Conservation (phyloP, 2,329 filamentous ascomycete species). For the Aureobasidium musti region DNA sequence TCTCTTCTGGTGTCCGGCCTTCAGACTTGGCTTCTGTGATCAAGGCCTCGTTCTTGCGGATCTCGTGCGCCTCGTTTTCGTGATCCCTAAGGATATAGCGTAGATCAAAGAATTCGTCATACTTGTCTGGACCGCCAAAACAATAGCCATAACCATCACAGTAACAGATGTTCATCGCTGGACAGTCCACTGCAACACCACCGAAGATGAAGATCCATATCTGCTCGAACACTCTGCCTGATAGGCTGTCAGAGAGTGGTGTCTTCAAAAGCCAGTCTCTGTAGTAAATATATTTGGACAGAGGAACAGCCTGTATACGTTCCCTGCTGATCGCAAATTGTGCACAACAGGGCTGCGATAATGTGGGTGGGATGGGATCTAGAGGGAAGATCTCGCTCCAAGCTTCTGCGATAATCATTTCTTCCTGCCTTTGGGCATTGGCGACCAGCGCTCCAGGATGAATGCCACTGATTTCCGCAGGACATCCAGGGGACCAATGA, state of each 20-base stretch:
- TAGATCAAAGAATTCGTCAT: conserved; percentile 53
- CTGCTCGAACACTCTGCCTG: conserved; percentile 64
- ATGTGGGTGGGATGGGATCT: conserved; percentile 51
- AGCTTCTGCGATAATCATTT: conserved; percentile 47
- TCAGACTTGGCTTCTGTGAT: conserved; percentile 43
- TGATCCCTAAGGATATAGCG: conserved; percentile 47
- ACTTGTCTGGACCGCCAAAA: conserved; percentile 56
- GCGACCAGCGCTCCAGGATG: conserved; percentile 48
- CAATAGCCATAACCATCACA: conserved; percentile 66
- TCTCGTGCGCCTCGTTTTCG: conserved; percentile 47
- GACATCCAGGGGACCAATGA: conserved; percentile 58
- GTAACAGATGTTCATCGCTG: conserved; percentile 59
- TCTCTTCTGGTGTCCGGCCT: conserved; percentile 40
- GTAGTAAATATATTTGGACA: conserved; percentile 57
- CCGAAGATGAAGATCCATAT: conserved; percentile 66
- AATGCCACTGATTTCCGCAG: conserved; percentile 51
- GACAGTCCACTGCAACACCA: conserved; percentile 52
- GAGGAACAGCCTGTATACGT: conserved; percentile 57
- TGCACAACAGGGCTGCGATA: conserved; percentile 64
- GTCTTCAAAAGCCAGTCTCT: conserved; percentile 64
- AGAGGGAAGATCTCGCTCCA: conserved; percentile 54
- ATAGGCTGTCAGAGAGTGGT: conserved; percentile 56
- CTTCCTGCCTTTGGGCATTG: conserved; percentile 46
- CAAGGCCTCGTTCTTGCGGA: conserved; percentile 46
- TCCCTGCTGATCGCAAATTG: conserved; percentile 64